A percentile compares a stretch with the other conserved stretches of the same genome.
Evolutionary conservation across 1,284 basidiomycete species (phyloP).

Genomic region (Neotropicomus parvogracilis): DNA sequence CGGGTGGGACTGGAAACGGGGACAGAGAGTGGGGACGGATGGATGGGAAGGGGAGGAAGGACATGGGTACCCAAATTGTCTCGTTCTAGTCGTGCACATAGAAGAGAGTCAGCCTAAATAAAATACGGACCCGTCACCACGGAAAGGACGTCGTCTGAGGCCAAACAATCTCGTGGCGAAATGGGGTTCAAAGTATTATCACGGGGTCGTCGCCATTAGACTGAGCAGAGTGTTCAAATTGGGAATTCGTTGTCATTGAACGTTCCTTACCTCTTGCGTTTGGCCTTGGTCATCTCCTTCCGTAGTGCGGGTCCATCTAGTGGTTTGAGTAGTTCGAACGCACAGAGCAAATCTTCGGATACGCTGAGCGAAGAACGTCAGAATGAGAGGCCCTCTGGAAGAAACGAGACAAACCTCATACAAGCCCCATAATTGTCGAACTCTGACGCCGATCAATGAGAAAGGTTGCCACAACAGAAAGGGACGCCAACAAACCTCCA

Average conservation of each 20-base stretch:
- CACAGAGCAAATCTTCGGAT: conserved; percentile 95
- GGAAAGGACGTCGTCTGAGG: conserved; percentile 8
- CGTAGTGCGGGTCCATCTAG: conserved; percentile 92
- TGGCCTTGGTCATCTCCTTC: conserved; percentile 99
- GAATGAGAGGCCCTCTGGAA: conserved; percentile 1
- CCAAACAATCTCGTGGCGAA: conserved; percentile 4
- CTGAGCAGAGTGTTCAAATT: conserved; percentile 18
- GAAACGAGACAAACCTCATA: conserved; percentile 62
- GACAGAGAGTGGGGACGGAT: conserved; percentile 12
- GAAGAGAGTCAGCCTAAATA: conserved; percentile 24
- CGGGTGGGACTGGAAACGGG: conserved; percentile 12
- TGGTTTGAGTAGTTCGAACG: conserved; percentile 96
- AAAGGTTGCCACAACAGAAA: conserved; percentile 9
- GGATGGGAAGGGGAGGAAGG: conserved; percentile 1
- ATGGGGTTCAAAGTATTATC: conserved; percentile 10
- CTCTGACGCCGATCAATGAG: conserved; percentile 46
- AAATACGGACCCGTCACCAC: conserved; percentile 15
- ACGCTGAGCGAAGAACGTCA: conserved; percentile 52
- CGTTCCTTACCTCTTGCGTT: conserved; percentile 79
- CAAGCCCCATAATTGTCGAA: conserved; percentile 98
- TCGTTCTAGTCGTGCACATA: conserved; percentile 29
- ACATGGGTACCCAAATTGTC: conserved; percentile 25
- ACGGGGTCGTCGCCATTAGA: conserved; percentile 35
- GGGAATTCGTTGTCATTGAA: neutral
- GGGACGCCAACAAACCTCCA: conserved; percentile 62